Percentiles rank a stretch among this genome's conserved stretches.
These are phyloP conservation scores for Lecanicillium sp. DNA, from an alignment of 2,329 filamentous ascomycete species.

Conservation along the genomic window DNA sequence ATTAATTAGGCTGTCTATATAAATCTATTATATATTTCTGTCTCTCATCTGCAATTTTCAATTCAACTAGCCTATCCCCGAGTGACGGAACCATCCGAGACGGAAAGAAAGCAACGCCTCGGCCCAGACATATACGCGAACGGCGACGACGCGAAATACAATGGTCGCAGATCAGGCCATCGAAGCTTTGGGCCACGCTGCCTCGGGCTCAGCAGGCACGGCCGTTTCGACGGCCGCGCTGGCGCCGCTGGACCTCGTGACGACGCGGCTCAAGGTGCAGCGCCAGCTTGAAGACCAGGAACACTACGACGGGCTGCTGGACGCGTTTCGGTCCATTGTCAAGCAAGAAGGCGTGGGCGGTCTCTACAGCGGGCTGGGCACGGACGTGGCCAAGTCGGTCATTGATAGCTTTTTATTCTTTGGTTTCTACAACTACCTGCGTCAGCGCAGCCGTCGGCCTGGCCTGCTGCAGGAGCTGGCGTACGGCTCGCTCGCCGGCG, in stretches of 20 bases:
- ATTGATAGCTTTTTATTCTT: constrained; percentile 82
- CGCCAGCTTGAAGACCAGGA: constrained; percentile 40
- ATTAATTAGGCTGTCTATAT: too few species aligned
- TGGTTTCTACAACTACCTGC: constrained; percentile 60
- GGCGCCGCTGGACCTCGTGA: constrained; percentile 76
- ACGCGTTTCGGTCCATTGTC: constrained; percentile 66
- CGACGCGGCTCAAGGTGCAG: constrained; percentile 77
- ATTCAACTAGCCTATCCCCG: too few species aligned
- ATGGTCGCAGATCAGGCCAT: constrained; percentile 36
- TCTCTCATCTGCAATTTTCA: too few species aligned
- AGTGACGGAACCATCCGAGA: too few species aligned
- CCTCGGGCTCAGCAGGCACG: constrained; percentile 71
- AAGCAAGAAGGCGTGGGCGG: constrained; percentile 63
- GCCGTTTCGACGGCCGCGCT: constrained; percentile 70
- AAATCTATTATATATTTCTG: too few species aligned
- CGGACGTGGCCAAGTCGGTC: constrained; percentile 59
- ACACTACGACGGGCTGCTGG: constrained; percentile 58
- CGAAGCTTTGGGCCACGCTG: constrained; percentile 72
- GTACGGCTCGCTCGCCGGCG: constrained; percentile 66
- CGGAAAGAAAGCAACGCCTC: too few species aligned
- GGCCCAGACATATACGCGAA: too few species aligned
- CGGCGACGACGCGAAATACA: too few species aligned
- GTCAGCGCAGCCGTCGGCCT: constrained; percentile 36
- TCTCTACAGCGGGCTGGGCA: constrained; percentile 60
- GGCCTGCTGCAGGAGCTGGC: constrained; percentile 64